Evolutionary conservation across 2,329 filamentous ascomycete genomes (phyloP).

Genomic region (Parascedosporium putredinis): DNA sequence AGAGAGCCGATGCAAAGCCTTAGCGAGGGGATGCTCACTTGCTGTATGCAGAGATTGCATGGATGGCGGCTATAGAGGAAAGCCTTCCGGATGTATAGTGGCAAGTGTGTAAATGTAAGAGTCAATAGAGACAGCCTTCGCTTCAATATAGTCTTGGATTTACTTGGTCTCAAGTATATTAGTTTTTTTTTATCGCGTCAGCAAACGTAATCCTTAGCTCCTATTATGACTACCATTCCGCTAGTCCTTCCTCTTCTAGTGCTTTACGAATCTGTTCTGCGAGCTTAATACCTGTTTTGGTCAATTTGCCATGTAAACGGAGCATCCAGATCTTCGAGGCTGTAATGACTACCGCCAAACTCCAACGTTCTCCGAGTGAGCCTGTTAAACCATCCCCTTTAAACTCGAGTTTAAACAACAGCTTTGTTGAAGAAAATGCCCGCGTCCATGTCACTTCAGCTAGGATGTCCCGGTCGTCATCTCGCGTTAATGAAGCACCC

Average conservation of each 20-base stretch:
- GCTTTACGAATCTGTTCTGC: neutral
- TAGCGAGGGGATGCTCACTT: conserved; percentile 5
- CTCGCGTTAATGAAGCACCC: neutral
- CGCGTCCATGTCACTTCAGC: neutral
- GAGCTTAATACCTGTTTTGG: neutral
- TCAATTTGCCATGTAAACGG: neutral
- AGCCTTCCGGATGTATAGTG: conserved; percentile 10
- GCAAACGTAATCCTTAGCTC: too few species aligned
- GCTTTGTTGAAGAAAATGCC: neutral
- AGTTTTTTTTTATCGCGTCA: too few species aligned
- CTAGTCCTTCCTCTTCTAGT: neutral
- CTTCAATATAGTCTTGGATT: too few species aligned
- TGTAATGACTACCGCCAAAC: neutral
- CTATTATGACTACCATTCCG: too few species aligned
- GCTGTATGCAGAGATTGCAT: conserved; percentile 11
- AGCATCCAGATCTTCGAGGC: neutral
- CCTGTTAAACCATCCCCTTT: neutral
- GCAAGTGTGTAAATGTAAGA: too few species aligned
- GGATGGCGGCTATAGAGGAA: conserved; percentile 13
- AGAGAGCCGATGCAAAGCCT: conserved; percentile 30
- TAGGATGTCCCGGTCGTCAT: neutral
- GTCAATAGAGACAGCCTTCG: too few species aligned
- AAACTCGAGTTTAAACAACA: neutral
- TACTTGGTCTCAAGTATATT: too few species aligned
- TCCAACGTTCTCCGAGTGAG: neutral